A percentile compares a stretch with the other conserved stretches of the same genome.
These are phyloP conservation scores for Tolypocladium endophyticum DNA, from an alignment of 2,329 filamentous ascomycete genomes.

Conservation along the genomic window DNA sequence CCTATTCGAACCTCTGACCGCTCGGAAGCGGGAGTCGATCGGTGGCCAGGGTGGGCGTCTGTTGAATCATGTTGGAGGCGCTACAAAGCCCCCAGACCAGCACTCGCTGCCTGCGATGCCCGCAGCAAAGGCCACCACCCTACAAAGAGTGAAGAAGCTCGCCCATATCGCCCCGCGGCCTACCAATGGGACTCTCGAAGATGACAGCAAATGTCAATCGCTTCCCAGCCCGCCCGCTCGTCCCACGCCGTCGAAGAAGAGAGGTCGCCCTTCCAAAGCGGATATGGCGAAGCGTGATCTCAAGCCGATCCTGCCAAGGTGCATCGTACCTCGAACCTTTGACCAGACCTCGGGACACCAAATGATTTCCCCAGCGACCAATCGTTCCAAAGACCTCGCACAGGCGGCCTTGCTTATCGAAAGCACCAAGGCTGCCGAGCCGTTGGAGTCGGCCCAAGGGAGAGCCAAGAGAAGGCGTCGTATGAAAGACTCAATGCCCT, in stretches of 20 bases:
- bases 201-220: not conserved
- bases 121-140: not conserved
- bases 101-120: not conserved
- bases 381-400: not conserved
- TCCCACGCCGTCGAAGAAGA: constrained; percentile 22
- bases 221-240: not conserved
- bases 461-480: constrained; percentile 3
- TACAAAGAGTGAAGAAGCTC: not conserved
- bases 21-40: constrained; percentile 24
- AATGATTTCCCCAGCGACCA: constrained; percentile 6
- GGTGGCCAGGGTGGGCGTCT: constrained; percentile 21
- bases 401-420: not conserved
- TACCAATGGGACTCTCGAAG: constrained; percentile 4
- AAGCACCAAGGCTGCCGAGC: not conserved
- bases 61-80: not conserved
- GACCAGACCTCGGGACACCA: constrained; percentile 3
- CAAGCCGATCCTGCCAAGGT: constrained; percentile 20
- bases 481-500: not conserved
- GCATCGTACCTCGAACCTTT: constrained; percentile 18
- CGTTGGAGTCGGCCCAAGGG: not conserved
- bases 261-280: constrained; percentile 33
- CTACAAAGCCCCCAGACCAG: not conserved
- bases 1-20: constrained; percentile 20
- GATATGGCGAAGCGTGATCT: constrained; percentile 26
- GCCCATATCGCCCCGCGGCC: constrained; percentile 15